These are phyloP conservation scores for Pseudozyma pruni DNA, from an alignment of 1,284 basidiomycete genomes.

Conservation along the genomic window DNA sequence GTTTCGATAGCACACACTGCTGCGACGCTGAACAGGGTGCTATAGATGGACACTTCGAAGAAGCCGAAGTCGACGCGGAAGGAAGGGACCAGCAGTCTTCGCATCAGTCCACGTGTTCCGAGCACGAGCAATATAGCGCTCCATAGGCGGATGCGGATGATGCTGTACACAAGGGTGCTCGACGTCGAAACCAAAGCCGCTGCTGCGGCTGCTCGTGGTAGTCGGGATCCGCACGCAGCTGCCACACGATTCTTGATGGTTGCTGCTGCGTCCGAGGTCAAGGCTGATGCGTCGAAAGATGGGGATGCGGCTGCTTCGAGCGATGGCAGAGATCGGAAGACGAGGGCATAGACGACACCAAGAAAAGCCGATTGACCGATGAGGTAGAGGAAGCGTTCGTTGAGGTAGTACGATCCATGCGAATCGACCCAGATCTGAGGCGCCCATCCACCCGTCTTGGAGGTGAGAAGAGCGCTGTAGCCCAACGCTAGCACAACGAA, in stretches of 20 bases:
- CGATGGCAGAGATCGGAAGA: conserved; percentile 23
- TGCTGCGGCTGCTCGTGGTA: conserved; percentile 7
- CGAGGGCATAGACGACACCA: conserved; percentile 28
- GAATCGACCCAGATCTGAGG: conserved; percentile 47
- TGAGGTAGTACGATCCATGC: conserved; percentile 53
- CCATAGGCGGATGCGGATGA: conserved; percentile 49
- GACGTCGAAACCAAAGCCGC: conserved; percentile 19
- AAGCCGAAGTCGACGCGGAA: conserved; percentile 48
- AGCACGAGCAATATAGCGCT: conserved; percentile 37
- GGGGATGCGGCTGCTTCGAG: conserved; percentile 24
- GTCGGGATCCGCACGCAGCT: conserved; percentile 2
- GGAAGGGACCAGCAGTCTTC: conserved; percentile 51
- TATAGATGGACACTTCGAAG: conserved; percentile 25
- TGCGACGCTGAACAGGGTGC: conserved; percentile 26
- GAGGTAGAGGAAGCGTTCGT: conserved; percentile 51
- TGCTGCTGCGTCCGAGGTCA: conserved; percentile 1
- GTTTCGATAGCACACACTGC: conserved; percentile 40
- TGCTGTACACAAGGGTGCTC: conserved; percentile 27
- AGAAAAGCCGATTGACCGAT: conserved; percentile 20
- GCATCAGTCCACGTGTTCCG: conserved; percentile 38
- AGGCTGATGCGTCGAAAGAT: conserved; percentile 18
- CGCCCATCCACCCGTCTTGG: conserved; percentile 28
- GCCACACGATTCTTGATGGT: conserved; percentile 45
- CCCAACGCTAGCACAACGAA: conserved; percentile 31
- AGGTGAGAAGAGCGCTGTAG: conserved; percentile 14